A percentile compares a stretch with the other conserved stretches of the same genome.
Evolutionary conservation across 2,329 filamentous ascomycete genomes (phyloP).

Genomic region (Monosporascus sp.): DNA sequence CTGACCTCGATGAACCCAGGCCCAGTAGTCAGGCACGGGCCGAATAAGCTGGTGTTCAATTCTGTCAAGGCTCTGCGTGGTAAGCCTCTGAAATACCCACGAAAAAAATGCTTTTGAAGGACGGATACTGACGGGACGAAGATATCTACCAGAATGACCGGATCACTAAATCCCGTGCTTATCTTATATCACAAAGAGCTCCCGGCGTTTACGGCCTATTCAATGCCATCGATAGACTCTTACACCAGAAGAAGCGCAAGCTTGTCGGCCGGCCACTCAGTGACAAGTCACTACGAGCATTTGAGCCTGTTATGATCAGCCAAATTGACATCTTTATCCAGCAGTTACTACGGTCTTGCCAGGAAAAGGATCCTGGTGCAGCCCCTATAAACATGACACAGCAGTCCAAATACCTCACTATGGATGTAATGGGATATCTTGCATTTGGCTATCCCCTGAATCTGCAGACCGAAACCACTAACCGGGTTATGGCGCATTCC

Average conservation of each 20-base stretch:
- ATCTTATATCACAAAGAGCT: slow-evolving; percentile 8
- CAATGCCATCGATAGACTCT: slow-evolving; percentile 9
- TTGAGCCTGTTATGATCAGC: slow-evolving; percentile 13
- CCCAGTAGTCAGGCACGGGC: slow-evolving; percentile 2
- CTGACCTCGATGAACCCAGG: no score
- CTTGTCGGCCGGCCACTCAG: slow-evolving; percentile 10
- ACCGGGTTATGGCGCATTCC: neutral
- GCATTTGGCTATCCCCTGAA: neutral
- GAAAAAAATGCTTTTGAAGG: neutral
- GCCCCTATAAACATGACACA: neutral
- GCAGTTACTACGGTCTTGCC: slow-evolving; percentile 4
- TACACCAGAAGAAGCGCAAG: slow-evolving; percentile 11
- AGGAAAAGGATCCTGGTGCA: neutral
- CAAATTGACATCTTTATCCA: slow-evolving; percentile 14
- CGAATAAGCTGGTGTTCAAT: slow-evolving; percentile 6
- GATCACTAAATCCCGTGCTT: slow-evolving; percentile 10
- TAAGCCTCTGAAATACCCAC: no score
- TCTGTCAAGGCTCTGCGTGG: slow-evolving; percentile 3
- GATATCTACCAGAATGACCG: slow-evolving; percentile 14
- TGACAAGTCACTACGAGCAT: slow-evolving; percentile 13
- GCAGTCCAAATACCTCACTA: neutral
- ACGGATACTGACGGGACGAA: slow-evolving; percentile 1
- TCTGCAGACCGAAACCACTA: neutral
- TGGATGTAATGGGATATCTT: neutral
- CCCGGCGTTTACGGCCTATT: slow-evolving; percentile 6